These are phyloP conservation scores for Canna indica DNA, from an alignment of 176 grass and related monocot species.

Conservation along the genomic window DNA sequence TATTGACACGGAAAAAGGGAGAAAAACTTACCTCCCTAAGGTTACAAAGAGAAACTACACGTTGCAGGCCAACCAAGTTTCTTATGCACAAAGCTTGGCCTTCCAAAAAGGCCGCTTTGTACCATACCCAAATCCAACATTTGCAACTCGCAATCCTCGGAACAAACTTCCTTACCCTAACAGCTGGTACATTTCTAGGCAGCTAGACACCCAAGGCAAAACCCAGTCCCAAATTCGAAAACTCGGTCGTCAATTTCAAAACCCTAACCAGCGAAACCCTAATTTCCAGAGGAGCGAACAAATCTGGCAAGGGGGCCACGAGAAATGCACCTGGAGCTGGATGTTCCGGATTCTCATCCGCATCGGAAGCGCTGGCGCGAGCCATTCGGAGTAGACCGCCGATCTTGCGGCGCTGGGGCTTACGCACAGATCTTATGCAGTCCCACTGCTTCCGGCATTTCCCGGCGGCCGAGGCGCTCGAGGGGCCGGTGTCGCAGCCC, in stretches of 20 bases:
- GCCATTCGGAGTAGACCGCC: conserved; percentile 48
- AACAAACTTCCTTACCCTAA: not conserved
- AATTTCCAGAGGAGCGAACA: not conserved
- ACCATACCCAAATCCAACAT: not conserved
- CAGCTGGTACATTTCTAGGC: not conserved
- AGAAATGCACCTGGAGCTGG: conserved; percentile 51
- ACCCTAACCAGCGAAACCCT: not conserved
- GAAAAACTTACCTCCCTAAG: not conserved
- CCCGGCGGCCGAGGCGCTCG: not conserved
- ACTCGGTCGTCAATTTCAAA: not conserved
- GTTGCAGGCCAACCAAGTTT: not conserved
- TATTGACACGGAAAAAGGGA: not conserved
- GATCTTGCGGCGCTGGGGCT: conserved; percentile 86
- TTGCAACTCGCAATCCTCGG: not conserved
- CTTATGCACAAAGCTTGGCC: not conserved
- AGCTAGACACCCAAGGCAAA: not conserved
- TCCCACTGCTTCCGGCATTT: conserved; percentile 34
- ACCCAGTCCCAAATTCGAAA: not conserved
- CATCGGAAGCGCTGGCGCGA: conserved; percentile 38
- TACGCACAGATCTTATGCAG: conserved; percentile 57
- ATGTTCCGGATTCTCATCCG: conserved; percentile 83
- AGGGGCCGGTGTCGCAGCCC: not conserved
- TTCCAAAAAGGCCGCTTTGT: not conserved
- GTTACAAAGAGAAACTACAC: not conserved
- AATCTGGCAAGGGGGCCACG: not conserved